phyloP scores from a whole-genome alignment of 2,329 filamentous ascomycete species.

The Fusarium sp. region DNA sequence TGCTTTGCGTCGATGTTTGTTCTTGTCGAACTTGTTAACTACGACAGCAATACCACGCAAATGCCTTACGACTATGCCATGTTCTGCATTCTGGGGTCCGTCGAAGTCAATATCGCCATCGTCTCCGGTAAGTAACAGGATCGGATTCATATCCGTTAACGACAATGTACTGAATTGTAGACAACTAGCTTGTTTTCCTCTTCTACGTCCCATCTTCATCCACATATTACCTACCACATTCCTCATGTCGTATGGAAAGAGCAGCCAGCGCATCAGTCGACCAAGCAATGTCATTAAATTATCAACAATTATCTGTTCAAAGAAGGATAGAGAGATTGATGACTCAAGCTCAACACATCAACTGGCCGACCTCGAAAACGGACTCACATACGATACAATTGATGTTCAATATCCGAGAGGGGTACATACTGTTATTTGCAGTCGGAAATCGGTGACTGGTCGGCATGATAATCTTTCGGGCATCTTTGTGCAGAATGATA shows the following conservation, averaged over 20 bases:
- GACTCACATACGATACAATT: not conserved
- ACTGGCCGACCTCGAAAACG: slow-evolving; percentile 24
- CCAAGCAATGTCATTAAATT: slow-evolving; percentile 30
- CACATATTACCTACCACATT: slow-evolving; percentile 30
- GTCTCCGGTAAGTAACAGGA: slow-evolving; percentile 26
- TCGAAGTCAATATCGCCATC: slow-evolving; percentile 40
- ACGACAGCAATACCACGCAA: slow-evolving; percentile 14
- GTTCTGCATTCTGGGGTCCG: slow-evolving; percentile 25
- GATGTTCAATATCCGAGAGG: not conserved
- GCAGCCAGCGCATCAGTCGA: slow-evolving; percentile 32
- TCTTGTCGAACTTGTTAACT: slow-evolving; percentile 17
- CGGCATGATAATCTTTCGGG: not conserved
- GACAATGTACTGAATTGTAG: not conserved
- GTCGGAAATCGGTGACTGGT: not conserved
- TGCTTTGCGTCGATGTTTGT: slow-evolving; percentile 34
- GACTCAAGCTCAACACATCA: slow-evolving; percentile 39
- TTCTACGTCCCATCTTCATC: slow-evolving; percentile 37
- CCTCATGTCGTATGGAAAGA: slow-evolving; percentile 31
- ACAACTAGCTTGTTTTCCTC: slow-evolving; percentile 33
- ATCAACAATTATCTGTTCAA: slow-evolving; percentile 13
- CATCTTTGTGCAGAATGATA: slow-evolving; percentile 29
- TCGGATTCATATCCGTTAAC: slow-evolving; percentile 1
- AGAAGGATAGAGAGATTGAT: slow-evolving; percentile 9
- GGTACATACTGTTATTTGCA: slow-evolving; percentile 28
- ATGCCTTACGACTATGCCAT: slow-evolving; percentile 42